Evolutionary conservation across 2,329 filamentous ascomycete species (phyloP).

Genomic region (Akanthomyces lecanii): DNA sequence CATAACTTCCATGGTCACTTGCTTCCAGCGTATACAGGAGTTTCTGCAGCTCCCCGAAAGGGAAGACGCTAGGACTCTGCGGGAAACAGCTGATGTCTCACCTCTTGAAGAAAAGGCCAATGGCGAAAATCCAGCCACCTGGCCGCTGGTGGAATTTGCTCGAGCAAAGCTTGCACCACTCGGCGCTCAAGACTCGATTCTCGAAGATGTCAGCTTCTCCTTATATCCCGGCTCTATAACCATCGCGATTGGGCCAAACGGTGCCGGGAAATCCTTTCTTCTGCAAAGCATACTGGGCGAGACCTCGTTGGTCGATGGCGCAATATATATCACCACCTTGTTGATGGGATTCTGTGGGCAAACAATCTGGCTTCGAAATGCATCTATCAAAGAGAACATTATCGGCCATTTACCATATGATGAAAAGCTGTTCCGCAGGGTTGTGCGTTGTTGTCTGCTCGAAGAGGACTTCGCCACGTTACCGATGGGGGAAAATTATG

Average conservation of each 20-base stretch:
- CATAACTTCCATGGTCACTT: neutral
- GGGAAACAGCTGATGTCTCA: neutral
- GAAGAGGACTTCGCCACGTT: neutral
- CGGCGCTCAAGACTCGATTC: neutral
- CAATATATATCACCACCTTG: neutral
- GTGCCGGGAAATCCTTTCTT: neutral
- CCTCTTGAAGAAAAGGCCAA: neutral
- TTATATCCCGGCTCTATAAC: neutral
- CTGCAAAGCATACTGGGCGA: neutral
- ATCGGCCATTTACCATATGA: neutral
- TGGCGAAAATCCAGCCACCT: neutral
- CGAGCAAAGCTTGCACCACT: neutral
- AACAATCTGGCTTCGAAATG: neutral
- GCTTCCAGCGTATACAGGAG: conserved; percentile 2
- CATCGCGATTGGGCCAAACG: neutral
- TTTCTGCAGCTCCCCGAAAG: neutral
- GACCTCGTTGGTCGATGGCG: neutral
- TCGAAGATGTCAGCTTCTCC: neutral
- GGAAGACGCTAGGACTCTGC: neutral
- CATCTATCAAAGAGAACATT: neutral
- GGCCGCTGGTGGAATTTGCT: neutral
- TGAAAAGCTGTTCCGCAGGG: neutral
- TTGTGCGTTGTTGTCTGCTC: neutral
- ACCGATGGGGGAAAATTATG: neutral
- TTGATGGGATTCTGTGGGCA: conserved; percentile 3